phyloP scores from a whole-genome alignment of 441 rosid species.

The Brassica hybrid region DNA sequence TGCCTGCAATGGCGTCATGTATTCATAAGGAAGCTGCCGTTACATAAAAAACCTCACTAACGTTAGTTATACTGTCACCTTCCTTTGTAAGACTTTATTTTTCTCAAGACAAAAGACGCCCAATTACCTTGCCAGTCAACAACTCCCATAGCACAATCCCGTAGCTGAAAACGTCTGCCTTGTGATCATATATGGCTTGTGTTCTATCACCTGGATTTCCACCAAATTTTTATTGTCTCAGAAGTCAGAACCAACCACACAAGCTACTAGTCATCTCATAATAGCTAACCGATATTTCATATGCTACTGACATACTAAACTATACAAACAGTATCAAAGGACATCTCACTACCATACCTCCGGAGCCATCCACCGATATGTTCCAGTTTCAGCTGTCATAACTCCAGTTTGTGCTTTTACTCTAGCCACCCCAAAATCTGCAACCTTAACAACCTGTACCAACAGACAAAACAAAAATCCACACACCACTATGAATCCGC shows the following conservation, averaged over 20 bases:
- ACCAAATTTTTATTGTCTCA: background rate
- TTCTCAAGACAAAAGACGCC: background rate
- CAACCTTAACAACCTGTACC: conserved; percentile 89
- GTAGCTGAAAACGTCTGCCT: conserved; percentile 69
- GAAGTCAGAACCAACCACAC: conserved; percentile 6
- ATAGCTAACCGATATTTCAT: background rate
- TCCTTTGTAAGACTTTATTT: background rate
- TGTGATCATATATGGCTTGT: conserved; percentile 75
- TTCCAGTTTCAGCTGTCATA: conserved; percentile 99
- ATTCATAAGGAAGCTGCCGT: conserved; percentile 68
- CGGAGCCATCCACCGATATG: conserved; percentile 99
- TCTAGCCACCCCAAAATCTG: conserved; percentile 99
- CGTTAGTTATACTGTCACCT: conserved; percentile 15
- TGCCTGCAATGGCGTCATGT: conserved; percentile 71
- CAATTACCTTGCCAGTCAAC: conserved; percentile 59
- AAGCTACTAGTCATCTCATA: background rate
- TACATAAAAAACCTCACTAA: conserved; percentile 13
- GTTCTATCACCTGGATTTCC: conserved; percentile 51
- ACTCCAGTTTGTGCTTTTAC: conserved; percentile 93
- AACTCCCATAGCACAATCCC: conserved; percentile 71
- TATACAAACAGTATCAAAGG: background rate
- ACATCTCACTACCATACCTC: conserved; percentile 47
- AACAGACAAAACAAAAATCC: conserved; percentile 11
- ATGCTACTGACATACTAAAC: background rate
- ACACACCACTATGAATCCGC: conserved; percentile 18